Evolutionary conservation across 495 filamentous ascomycete species (phyloP), one percentile per base, ranked within the genome.

Genomic region (Aspergillus homomorphus): DNA sequence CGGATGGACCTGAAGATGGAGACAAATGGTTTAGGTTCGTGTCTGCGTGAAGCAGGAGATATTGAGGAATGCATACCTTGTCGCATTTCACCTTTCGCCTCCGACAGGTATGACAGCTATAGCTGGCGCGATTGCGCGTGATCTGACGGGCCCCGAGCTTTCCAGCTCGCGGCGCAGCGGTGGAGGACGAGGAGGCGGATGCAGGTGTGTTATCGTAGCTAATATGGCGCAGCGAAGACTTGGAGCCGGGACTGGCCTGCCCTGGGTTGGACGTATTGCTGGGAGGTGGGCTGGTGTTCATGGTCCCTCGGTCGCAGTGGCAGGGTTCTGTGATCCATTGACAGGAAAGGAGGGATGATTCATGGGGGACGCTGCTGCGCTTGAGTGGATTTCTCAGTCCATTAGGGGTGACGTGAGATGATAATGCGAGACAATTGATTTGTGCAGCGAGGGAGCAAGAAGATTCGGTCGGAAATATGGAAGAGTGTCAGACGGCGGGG

Each of bases 71-170:
- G 20, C 21, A 21, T 68, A 75, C 73, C 67, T 77, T 79, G 63
- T 78, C 70, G 49, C 75, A 78, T 66, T 77, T 78, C 24, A 80
- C 76, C 54, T 80, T 80, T 28, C 77, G 68, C 49, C 74, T 65
- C 50, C 77, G 75, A 68, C 77, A 80, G 0, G 69, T 74, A 62
- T 80, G 76, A 60, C 77, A 80, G 59, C 76, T 79, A 59, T 79
- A 79, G 58, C 76, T 79, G 26, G 75, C 69, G 56, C 77, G 75
- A 50, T 78, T 80, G 2, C 77, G 74, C 23, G 77, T 80, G 44
- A 80, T 80, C 57, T 78, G 76, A 49, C 75, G 74, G 49, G 65
- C 67, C 41, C 66, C 60, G 5, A 62, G 63, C 49, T 66, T 66
- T 23, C 48, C 41, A 14, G 60, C 43, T 51, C 42, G 55, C 23